These are phyloP conservation scores for Phytophthora foliorum DNA, from an alignment of 352 stramenopile species.

Conservation along the genomic window DNA sequence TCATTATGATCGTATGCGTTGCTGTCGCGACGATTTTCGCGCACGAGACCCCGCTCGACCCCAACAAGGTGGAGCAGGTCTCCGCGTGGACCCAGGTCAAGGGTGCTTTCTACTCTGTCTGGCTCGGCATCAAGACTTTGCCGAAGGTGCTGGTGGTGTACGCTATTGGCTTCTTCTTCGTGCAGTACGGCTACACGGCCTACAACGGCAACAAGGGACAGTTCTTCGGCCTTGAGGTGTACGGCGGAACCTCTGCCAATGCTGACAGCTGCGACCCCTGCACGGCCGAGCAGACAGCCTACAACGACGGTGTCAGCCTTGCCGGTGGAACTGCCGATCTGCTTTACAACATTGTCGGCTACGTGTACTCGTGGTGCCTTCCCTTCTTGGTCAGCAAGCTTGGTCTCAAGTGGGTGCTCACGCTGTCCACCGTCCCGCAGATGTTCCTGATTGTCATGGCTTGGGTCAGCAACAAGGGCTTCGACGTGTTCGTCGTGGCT, in stretches of 20 bases:
- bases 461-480: constrained; percentile 33
- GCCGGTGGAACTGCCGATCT: constrained; percentile 49
- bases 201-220: constrained; percentile 44
- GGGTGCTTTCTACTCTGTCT: constrained; percentile 49
- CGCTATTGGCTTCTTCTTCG: constrained; percentile 37
- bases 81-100: constrained; percentile 29
- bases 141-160: constrained; percentile 49
- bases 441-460: constrained; percentile 44
- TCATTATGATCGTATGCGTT: constrained; percentile 54
- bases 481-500: constrained; percentile 49
- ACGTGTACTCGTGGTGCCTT: constrained; percentile 50
- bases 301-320: constrained; percentile 50
- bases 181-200: constrained; percentile 41
- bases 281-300: constrained; percentile 35
- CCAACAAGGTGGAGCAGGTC: constrained; percentile 18
- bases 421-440: constrained; percentile 45
- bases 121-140: constrained; percentile 44
- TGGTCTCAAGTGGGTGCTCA: constrained; percentile 45
- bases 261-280: constrained; percentile 47
- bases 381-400: constrained; percentile 51
- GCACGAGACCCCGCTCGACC: constrained; percentile 48
- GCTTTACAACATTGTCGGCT: constrained; percentile 44
- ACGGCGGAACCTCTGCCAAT: constrained; percentile 31
- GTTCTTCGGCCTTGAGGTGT: constrained; percentile 52
- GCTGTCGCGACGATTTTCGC: constrained; percentile 32